Evolutionary conservation across 805 yeast genomes (phyloP), one percentile per base, ranked within the genome.

Genomic region (Schizosaccharomyces japonicus): DNA sequence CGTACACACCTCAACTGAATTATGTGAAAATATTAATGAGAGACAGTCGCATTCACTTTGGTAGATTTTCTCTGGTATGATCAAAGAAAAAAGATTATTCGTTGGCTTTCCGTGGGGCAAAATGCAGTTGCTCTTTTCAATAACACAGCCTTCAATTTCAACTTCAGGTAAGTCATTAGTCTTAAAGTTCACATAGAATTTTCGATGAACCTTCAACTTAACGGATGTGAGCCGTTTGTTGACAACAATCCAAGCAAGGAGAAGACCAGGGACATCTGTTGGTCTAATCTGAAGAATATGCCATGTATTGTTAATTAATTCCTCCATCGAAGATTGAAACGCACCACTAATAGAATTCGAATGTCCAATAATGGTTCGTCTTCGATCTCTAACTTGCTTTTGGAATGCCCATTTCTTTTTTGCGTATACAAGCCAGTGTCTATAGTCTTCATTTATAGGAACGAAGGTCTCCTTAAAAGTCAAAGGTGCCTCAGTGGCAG

Each of bases 391-490:
- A 50, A 78, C 79, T 51, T 72, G 72, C n/a, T 71, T 69, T 58
- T 83, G 93, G 10, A 74, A 65, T 45, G 65, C 72, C 99, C 99
- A 90, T 57, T 81, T 81, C n/a, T 75, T 69, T 60, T 87, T 84
- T 60, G 80, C 87, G 56, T 80, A 80, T 28, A 64, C 62, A 50
- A 90, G 67, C 56, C 71, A 70, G 39, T 64, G 66, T 25, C 57
- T 45, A 55, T 66, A 67, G 58, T 72, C 67, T 49, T 51, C 34
- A 49, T 30, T 56, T 34, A 52, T 51, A 17, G 50, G 53, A 1
- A 52, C 33, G 8, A 63, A 62, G 17, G 63, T 53, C 30, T 67
- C 53, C 48, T 72, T 75, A 44, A 72, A 75, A 48, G 68, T 72
- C 32, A 65, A 66, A 6, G 58, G 62, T 1, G 58, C 61, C 6